Evolutionary conservation across 441 rosid genomes (phyloP).

Genomic region (Raphanus hybrid): DNA sequence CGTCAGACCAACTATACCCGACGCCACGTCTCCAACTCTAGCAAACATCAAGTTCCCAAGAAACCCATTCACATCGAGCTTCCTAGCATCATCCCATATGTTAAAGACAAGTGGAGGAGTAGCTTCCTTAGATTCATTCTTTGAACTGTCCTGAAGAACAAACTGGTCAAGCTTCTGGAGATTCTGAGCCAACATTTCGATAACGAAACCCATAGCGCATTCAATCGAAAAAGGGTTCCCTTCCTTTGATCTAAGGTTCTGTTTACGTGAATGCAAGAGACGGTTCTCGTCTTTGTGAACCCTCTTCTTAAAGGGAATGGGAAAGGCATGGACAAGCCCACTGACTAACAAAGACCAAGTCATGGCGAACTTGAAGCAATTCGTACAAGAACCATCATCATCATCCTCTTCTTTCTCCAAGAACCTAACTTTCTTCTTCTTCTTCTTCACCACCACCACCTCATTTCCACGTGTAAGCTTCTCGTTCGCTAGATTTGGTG

Average conservation of each 20-base stretch:
- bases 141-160: conserved; percentile 50
- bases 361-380: conserved; percentile 80
- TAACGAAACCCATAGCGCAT: conserved; percentile 59
- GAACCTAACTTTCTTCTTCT: conserved; percentile 47
- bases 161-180: conserved; percentile 70
- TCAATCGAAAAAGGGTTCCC: conserved; percentile 47
- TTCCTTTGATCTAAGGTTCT: conserved; percentile 47
- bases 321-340: conserved; percentile 74
- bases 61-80: no score
- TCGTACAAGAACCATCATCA: conserved; percentile 61
- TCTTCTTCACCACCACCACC: conserved; percentile 38
- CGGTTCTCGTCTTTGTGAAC: conserved; percentile 55
- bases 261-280: conserved; percentile 36
- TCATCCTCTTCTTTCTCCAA: conserved; percentile 57
- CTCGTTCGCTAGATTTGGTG: conserved; percentile 50
- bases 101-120: no score
- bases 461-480: conserved; percentile 40
- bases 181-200: conserved; percentile 70
- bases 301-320: conserved; percentile 66
- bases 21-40: conserved; percentile 82
- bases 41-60: no score
- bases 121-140: conserved; percentile 42
- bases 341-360: conserved; percentile 78
- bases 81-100: no score
- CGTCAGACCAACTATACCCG: conserved; percentile 74